phyloP scores from a whole-genome alignment of 2,329 filamentous ascomycete species.

The Colletotrichum sp. region DNA sequence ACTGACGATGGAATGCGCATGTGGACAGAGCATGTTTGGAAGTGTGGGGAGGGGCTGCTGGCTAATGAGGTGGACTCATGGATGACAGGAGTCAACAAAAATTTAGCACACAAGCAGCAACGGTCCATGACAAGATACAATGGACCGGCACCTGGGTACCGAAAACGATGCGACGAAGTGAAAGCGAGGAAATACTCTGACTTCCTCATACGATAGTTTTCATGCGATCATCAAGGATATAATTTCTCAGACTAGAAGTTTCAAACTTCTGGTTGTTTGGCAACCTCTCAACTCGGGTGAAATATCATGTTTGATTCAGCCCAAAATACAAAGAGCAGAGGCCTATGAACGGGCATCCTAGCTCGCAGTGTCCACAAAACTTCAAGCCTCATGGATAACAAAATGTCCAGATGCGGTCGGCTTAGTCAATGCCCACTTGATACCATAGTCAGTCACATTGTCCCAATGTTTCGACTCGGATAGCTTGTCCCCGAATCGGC shows the following conservation, averaged over 20 bases:
- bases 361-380: neutral
- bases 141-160: conserved; percentile 48
- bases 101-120: conserved; percentile 50
- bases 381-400: neutral
- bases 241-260: neutral
- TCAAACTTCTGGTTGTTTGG: neutral
- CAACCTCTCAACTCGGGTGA: neutral
- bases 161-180: conserved; percentile 40
- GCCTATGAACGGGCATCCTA: neutral
- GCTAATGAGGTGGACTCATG: conserved; percentile 55
- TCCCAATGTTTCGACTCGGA: conserved; percentile 46
- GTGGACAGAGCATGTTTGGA: conserved; percentile 55
- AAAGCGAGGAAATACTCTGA: conserved; percentile 23
- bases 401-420: conserved; percentile 33
- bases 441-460: conserved; percentile 44
- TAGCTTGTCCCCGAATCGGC: conserved; percentile 42
- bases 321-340: neutral
- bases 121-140: conserved; percentile 52
- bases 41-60: conserved; percentile 48
- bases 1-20: conserved; percentile 40
- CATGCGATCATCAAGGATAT: neutral
- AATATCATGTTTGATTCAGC: neutral
- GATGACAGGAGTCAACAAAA: conserved; percentile 62
- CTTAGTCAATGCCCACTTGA: conserved; percentile 43
- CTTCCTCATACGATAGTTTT: neutral